Evolutionary conservation across 1,284 basidiomycete genomes (phyloP), one percentile per base, ranked within the genome.

Genomic region (Puccinia triticina): DNA sequence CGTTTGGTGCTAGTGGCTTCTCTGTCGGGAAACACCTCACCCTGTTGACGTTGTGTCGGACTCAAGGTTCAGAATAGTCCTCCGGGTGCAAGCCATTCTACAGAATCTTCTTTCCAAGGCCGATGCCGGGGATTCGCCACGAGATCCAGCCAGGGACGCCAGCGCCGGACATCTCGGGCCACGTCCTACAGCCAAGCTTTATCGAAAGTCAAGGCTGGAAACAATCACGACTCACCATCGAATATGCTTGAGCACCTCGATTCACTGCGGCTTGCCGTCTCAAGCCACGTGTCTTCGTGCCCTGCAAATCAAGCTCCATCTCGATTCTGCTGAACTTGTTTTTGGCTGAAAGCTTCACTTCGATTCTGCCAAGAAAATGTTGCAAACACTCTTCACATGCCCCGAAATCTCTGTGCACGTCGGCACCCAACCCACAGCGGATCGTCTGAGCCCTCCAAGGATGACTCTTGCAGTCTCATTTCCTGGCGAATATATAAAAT

Each of bases 101-200:
- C 5, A 50, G 48, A 32, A 34, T 14, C 5, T 32, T 34, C 59
- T 32, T 32, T 61, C 29, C 59, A 8, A 66, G 61, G 34, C 34
- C 61, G 61, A 40, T 66, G 61, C 21, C 34, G 34, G 23, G 34
- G 32, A 37, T 16, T 29, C 18, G 14, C 5, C 59, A 34, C 34
- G 18, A 64, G 32, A 64, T 64, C n/a, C 57, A 32, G 59, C 32
- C 11, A 64, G 59, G 3, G 32, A 32, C 8, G 4, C 59, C 16
- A 64, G 55, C 55, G 32, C 59, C 59, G 59, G 29, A 12, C 29
- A 7, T 64, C 32, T 14, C 59, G 29, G 29, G 59, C 26, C 59
- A 64, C 29, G 29, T 59, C n/a, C n/a, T n/a, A 46, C 48, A 66
- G 61, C 61, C 61, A 66, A 66, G 61, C 61, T 23, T 40, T 66